Conservation (phyloP, 2,329 filamentous ascomycete genomes). For the Trichoderma pleuroti region DNA sequence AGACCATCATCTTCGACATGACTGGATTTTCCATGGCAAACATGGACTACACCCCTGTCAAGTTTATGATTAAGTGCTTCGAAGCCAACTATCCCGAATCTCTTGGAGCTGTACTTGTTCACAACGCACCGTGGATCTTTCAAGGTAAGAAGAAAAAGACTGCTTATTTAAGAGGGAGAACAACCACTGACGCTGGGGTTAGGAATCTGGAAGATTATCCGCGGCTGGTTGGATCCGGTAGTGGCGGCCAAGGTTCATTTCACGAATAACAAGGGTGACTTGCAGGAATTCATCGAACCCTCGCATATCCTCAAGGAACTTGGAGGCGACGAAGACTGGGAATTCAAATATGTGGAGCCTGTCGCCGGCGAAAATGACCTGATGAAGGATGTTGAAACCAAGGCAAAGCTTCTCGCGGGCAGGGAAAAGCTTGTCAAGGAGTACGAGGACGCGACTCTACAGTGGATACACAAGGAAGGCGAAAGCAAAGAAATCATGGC, state of each 20-base stretch:
- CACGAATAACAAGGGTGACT: conserved; percentile 74
- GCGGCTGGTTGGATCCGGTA: conserved; percentile 93
- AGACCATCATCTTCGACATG: conserved; percentile 96
- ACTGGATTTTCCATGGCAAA: conserved; percentile 89
- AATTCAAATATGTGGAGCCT: conserved; percentile 79
- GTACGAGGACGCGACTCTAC: conserved; percentile 70
- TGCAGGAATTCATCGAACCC: conserved; percentile 70
- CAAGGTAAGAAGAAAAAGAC: conserved; percentile 57
- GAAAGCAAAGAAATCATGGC: conserved; percentile 49
- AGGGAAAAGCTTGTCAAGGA: conserved; percentile 64
- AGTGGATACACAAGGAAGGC: conserved; percentile 62
- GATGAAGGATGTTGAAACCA: conserved; percentile 64
- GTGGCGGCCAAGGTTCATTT: conserved; percentile 94
- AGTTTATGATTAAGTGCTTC: conserved; percentile 99
- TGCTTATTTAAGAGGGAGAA: background rate
- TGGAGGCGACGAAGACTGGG: conserved; percentile 81
- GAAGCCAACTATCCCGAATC: conserved; percentile 98
- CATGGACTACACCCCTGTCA: conserved; percentile 97
- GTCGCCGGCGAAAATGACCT: conserved; percentile 68
- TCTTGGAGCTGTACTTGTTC: conserved; percentile 82
- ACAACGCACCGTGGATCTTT: conserved; percentile 97
- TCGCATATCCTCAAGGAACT: conserved; percentile 75
- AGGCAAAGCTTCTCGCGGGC: conserved; percentile 60
- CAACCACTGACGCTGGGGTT: background rate
- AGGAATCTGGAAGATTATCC: conserved; percentile 96